Evolutionary conservation across 768 basidiomycete species (phyloP), one percentile per base, ranked within the genome.

Genomic region (Phanerochaete sordida): DNA sequence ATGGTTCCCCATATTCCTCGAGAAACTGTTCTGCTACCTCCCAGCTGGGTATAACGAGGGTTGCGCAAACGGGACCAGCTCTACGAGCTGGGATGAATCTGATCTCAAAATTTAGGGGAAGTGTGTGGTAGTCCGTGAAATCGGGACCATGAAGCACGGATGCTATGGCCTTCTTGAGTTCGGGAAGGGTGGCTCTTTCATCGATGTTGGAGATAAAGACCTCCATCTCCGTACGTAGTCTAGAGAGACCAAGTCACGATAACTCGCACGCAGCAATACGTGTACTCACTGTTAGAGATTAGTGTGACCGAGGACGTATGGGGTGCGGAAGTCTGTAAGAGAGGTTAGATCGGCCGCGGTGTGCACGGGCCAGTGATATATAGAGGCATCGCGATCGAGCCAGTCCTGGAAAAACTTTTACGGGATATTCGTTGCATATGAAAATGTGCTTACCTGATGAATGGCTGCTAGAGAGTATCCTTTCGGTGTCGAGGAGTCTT

Each of bases 31-130:
- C 46, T 0, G 77, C 84, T 15, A 81, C 64, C 15, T 74, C 65
- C 9, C 44, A 45, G 9, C 67, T 72, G 1, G 84, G 82, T 5
- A 87, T 66, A 0, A 82, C 83, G 31, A 88, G 45, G 19, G 28
- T 30, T 13, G 31, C 57, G 8, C 23, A 50, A 28, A 30, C 39
- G 27, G 23, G 44, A 12, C 21, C 24, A 9, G 28, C 46, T 43
- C 43, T 47, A 15, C 19, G 37, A 45, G 72, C 77, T 59, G 76
- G 74, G 65, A 80, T 79, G 16, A 86, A 72, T 45, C 72, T 70
- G 3, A 86, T 76, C 35, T 83, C 74, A 63, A 87, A 87, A 63
- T 87, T 87, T 21, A 83, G 64, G 0, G 68, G 77, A 0, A 69
- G 59, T 0, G 62, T 56, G 5, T 72, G 67, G 44, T 68, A 65